These are phyloP conservation scores for Lithospermum erythrorhizon DNA, from an alignment of 257 asterid genomes.

Conservation along the genomic window DNA sequence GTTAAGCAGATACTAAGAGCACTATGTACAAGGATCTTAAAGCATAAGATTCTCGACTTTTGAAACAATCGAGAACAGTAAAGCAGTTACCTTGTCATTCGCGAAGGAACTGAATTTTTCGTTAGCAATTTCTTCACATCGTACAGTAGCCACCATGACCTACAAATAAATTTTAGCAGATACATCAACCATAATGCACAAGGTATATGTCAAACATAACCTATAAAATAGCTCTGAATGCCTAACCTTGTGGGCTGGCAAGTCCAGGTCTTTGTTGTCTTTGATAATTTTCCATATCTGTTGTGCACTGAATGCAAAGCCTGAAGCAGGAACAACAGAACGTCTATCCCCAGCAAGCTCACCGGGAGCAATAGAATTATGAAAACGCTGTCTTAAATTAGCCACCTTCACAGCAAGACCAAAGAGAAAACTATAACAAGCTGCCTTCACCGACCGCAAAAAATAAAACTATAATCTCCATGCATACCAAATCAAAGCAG, in stretches of 20 bases:
- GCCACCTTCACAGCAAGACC: conserved; percentile 44
- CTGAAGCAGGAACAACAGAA: conserved; percentile 90
- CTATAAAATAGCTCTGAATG: neutral
- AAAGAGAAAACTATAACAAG: conserved; percentile 4
- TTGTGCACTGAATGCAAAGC: conserved; percentile 71
- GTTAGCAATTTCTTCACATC: conserved; percentile 91
- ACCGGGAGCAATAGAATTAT: conserved; percentile 81
- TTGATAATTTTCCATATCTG: conserved; percentile 82
- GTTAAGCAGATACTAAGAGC: neutral
- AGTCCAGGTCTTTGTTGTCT: conserved; percentile 90
- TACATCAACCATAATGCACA: conserved; percentile 3
- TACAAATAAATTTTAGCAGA: conserved; percentile 16
- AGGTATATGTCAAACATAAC: neutral
- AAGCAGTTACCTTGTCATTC: conserved; percentile 50
- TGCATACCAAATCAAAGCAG: neutral
- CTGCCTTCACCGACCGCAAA: neutral
- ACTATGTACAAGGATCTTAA: neutral
- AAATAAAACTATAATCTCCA: too few species aligned
- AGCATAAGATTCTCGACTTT: neutral
- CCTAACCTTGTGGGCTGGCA: conserved; percentile 84
- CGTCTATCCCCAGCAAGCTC: conserved; percentile 95
- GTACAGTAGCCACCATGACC: conserved; percentile 99
- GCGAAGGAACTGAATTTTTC: conserved; percentile 64
- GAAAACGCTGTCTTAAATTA: conserved; percentile 59
- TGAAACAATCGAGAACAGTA: neutral